Conservation (phyloP, 2,329 filamentous ascomycete genomes). For the Nothophaeocryptopus gaeumannii region DNA sequence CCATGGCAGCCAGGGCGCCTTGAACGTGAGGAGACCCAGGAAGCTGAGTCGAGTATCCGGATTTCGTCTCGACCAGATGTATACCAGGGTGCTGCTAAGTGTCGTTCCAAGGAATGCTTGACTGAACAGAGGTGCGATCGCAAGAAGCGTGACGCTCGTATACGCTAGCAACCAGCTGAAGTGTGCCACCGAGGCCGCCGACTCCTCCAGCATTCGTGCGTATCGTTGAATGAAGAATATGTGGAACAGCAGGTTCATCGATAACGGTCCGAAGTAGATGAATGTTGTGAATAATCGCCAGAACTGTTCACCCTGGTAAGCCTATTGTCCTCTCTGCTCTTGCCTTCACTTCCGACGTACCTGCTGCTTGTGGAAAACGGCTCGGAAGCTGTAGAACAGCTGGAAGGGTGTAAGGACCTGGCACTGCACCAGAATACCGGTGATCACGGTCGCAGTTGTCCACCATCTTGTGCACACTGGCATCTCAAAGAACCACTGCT, state of each 20-base stretch:
- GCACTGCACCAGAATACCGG: slow-evolving; percentile 87
- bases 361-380: slow-evolving; percentile 89
- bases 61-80: slow-evolving; percentile 96
- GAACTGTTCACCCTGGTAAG: slow-evolving; percentile 58
- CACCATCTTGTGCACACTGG: slow-evolving; percentile 93
- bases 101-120: slow-evolving; percentile 95
- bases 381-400: slow-evolving; percentile 92
- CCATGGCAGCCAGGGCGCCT: slow-evolving; percentile 92
- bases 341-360: slow-evolving; percentile 52
- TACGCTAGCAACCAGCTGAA: slow-evolving; percentile 95
- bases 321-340: neutral
- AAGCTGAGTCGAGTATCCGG: slow-evolving; percentile 81
- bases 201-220: slow-evolving; percentile 90
- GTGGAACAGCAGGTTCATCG: slow-evolving; percentile 91
- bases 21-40: slow-evolving; percentile 83
- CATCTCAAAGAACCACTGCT: slow-evolving; percentile 99
- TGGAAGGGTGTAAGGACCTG: slow-evolving; percentile 90
- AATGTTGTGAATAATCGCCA: slow-evolving; percentile 97
- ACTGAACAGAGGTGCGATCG: slow-evolving; percentile 79
- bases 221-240: slow-evolving; percentile 98
- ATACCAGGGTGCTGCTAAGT: slow-evolving; percentile 87
- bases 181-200: slow-evolving; percentile 86
- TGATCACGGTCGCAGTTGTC: slow-evolving; percentile 88
- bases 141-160: slow-evolving; percentile 73
- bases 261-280: slow-evolving; percentile 93